phyloP scores from a whole-genome alignment of 208 protist species.

The Giardia duodenalis region DNA sequence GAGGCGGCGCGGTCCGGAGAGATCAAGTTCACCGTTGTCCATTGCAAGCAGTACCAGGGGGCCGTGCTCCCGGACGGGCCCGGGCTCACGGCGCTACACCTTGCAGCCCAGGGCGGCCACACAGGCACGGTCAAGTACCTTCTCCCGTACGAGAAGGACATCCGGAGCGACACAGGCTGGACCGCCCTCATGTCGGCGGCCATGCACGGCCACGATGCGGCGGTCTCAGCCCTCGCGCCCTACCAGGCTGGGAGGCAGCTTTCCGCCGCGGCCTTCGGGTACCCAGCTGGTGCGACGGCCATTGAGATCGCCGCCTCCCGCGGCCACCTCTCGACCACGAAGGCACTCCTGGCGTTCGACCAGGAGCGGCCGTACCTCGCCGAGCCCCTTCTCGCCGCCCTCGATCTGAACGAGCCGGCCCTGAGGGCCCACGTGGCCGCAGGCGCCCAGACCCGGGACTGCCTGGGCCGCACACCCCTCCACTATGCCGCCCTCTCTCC shows the following conservation, averaged over 20 bases:
- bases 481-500: not conserved
- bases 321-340: not conserved
- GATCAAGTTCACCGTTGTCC: conserved; percentile 3
- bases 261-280: not conserved
- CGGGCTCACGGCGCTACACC: not conserved
- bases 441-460: not conserved
- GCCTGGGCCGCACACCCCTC: not conserved
- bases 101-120: not conserved
- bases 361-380: not conserved
- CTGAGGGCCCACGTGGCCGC: not conserved
- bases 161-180: not conserved
- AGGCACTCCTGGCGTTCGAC: not conserved
- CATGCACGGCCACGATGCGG: not conserved
- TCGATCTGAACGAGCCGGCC: not conserved
- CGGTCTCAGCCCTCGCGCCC: not conserved
- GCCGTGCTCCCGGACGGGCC: not conserved
- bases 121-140: not conserved
- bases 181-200: not conserved
- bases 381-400: not conserved
- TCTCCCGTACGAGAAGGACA: not conserved
- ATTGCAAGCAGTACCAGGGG: conserved; percentile 1
- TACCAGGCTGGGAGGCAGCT: not conserved
- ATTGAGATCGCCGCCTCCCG: not conserved
- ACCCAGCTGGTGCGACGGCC: not conserved
- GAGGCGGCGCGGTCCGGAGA: not conserved